These are phyloP conservation scores for Petunia hybrid DNA, from an alignment of 305 asterid genomes.

Conservation along the genomic window DNA sequence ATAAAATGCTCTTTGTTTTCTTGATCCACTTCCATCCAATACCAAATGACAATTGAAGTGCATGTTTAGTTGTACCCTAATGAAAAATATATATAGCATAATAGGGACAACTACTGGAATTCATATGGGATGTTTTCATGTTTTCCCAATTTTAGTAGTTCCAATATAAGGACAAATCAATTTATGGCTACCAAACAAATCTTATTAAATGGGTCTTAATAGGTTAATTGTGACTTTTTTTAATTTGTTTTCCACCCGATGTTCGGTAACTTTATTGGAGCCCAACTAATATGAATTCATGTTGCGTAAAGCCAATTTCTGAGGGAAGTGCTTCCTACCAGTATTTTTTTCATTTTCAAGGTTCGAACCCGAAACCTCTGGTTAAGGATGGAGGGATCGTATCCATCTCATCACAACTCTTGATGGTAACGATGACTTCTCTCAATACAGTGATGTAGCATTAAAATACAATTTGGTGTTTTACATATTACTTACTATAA, in stretches of 20 bases:
- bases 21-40: slow-evolving; percentile 3
- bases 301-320: too few relatives aligned
- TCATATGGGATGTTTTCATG: slow-evolving; percentile 14
- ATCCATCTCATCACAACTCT: too few relatives aligned
- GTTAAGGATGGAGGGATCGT: too few relatives aligned
- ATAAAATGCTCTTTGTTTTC: not conserved
- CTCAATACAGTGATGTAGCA: not conserved
- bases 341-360: too few relatives aligned
- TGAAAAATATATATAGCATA: not conserved
- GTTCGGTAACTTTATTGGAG: too few relatives aligned
- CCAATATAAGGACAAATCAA: not conserved
- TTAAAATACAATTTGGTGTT: slow-evolving; percentile 12
- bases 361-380: too few relatives aligned
- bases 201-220: not conserved
- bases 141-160: not conserved
- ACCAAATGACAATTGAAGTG: not conserved
- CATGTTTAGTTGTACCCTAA: not conserved
- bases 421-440: too few relatives aligned
- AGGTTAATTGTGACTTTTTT: not conserved
- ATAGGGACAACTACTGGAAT: not conserved
- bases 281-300: too few relatives aligned
- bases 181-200: not conserved
- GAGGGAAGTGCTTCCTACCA: too few relatives aligned
- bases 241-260: too few relatives aligned
- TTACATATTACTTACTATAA: not conserved